Base-by-base conservation (phyloP, 1,284 basidiomycete species). In the Ceratobasidium sp. region DNA sequence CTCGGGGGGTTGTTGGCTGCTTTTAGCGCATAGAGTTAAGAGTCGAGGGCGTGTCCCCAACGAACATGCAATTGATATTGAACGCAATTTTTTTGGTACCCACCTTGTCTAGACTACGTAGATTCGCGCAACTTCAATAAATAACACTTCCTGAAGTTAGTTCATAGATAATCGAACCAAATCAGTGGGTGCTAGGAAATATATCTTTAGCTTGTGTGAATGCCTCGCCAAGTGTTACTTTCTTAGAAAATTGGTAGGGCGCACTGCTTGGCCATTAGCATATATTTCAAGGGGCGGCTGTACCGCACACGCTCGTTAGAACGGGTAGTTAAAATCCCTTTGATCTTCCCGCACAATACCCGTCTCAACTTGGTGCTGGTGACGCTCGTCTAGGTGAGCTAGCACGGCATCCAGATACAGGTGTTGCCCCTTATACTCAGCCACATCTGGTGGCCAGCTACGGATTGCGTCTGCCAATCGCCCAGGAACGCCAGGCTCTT, bases 401-500 rank as follows among this genome's bases (percentile, higher is more conserved):
- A 90, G 79, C 61, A 89, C 80, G 22, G 82, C 79, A 6, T 85
- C 83, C 31, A 81, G 81, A 79, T 85, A 89, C 65, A 85, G 81
- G 19, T 80, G 79, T 74, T 85, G 86, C 24, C 88, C 89, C 80
- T 92, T 92, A 81, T 81, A 82, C 74, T 76, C 76, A 56, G 84
- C 84, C 22, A 92, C 87, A 71, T 89, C 90, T n/a, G 85, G 85
- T 1, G 89, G 87, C 91, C 91, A 92, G 78, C 87, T 88, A 76
- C 88, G 81, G 56, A 94, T 83, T 2, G 91, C 90, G 74, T 85
- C 87, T 13, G 89, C 91, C 79, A 93, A 80, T 41, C 92, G 83
- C 61, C 86, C 89, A 0, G 90, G 87, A 7, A 91, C 86, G 0
- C 90, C 91, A 16, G 82, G 84, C 79, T 93, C 92, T 69, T 83